phyloP scores from a whole-genome alignment of 768 basidiomycete species.

The Pulveroboletus ravenelii region DNA sequence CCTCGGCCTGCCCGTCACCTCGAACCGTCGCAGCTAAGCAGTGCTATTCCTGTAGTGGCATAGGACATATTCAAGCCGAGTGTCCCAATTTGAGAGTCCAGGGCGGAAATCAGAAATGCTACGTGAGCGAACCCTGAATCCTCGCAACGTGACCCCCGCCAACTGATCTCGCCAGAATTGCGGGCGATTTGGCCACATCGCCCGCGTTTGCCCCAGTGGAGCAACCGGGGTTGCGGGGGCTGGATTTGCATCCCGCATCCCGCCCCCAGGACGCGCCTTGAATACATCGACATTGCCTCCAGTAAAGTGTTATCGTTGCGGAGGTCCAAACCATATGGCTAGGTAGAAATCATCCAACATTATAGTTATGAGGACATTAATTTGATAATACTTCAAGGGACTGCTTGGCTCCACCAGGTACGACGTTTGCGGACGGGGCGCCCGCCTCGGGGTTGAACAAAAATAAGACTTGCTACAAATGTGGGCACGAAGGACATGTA shows the following conservation, averaged over 20 bases:
- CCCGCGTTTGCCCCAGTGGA: conserved; percentile 64
- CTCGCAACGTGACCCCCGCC: conserved; percentile 2
- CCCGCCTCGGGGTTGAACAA: conserved; percentile 44
- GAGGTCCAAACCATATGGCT: conserved; percentile 85
- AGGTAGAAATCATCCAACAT: conserved; percentile 39
- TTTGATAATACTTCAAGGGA: conserved; percentile 44
- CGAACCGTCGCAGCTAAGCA: conserved; percentile 81
- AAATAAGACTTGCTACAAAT: conserved; percentile 84
- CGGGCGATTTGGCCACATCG: conserved; percentile 79
- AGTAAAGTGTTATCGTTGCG: conserved; percentile 87
- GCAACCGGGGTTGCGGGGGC: conserved; percentile 33
- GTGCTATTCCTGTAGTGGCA: conserved; percentile 90
- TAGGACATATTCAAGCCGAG: conserved; percentile 87
- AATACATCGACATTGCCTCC: conserved; percentile 76
- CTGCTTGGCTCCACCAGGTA: conserved; percentile 71
- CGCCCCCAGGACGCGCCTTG: conserved; percentile 69
- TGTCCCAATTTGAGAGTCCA: conserved; percentile 77
- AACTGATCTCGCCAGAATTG: conserved; percentile 50
- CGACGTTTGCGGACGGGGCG: conserved; percentile 43
- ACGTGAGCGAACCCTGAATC: conserved; percentile 45
- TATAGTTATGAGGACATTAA: conserved; percentile 7
- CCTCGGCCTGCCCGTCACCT: conserved; percentile 80
- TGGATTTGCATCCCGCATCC: conserved; percentile 60
- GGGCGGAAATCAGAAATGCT: conserved; percentile 73
- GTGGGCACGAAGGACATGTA: conserved; percentile 84